A percentile compares a stretch with the other conserved stretches of the same genome.
phyloP scores from a whole-genome alignment of 2,329 filamentous ascomycete genomes.

The Nemania bipapillata region DNA sequence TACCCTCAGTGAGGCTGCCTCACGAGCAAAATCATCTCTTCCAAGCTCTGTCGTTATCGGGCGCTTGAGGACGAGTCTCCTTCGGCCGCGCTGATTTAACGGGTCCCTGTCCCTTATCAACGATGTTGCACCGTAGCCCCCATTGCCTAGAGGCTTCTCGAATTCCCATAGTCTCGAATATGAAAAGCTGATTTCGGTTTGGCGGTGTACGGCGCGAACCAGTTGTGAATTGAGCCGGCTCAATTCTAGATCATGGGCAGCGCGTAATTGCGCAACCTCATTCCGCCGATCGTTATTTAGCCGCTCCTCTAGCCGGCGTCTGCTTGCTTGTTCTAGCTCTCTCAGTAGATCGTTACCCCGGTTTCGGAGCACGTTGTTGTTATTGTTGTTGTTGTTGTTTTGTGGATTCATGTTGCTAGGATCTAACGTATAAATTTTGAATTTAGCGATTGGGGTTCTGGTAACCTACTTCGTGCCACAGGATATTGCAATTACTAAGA shows the following conservation, averaged over 20 bases:
- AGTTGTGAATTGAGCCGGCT: neutral
- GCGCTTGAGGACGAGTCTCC: slow-evolving; percentile 29
- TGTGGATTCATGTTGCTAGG: too few relatives aligned
- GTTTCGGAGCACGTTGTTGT: too few relatives aligned
- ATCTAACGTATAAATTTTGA: too few relatives aligned
- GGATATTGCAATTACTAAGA: neutral
- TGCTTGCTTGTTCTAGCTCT: too few relatives aligned
- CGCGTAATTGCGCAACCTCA: too few relatives aligned
- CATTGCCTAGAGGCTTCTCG: slow-evolving; percentile 25
- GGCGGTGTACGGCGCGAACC: neutral
- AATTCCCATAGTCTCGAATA: slow-evolving; percentile 20
- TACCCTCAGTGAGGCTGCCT: neutral
- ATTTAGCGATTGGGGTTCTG: too few relatives aligned
- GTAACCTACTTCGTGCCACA: too few relatives aligned
- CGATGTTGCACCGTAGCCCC: slow-evolving; percentile 18
- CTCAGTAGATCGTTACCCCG: too few relatives aligned
- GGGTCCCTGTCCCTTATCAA: slow-evolving; percentile 20
- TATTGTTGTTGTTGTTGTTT: too few relatives aligned
- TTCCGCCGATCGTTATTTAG: too few relatives aligned
- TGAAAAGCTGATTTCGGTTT: neutral
- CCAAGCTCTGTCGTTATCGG: neutral
- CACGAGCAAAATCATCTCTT: neutral
- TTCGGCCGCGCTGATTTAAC: neutral
- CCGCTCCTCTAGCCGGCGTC: too few relatives aligned
- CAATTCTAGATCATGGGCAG: too few relatives aligned